Evolutionary conservation across 768 basidiomycete genomes (phyloP).

Genomic region (Hypholoma sublateritium): DNA sequence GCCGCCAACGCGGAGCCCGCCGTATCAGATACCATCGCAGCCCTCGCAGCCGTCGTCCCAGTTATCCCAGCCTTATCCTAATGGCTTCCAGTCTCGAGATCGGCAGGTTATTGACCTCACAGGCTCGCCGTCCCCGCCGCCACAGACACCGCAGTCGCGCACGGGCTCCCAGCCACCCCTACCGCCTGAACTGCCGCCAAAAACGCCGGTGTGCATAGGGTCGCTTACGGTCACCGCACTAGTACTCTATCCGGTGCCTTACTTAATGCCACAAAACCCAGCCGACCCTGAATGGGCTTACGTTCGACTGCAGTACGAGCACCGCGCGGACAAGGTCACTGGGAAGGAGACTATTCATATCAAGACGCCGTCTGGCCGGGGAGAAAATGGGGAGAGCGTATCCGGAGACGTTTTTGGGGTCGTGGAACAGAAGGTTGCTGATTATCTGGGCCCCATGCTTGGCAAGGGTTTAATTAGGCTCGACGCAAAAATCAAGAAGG

Average conservation of each 20-base stretch:
- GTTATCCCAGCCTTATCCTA: slow-evolving; percentile 9
- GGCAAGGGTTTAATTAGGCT: slow-evolving; percentile 81
- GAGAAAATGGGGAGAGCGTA: slow-evolving; percentile 50
- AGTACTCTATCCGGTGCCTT: slow-evolving; percentile 78
- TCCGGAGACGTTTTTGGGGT: slow-evolving; percentile 76
- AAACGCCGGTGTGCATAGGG: slow-evolving; percentile 87
- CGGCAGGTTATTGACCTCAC: slow-evolving; percentile 78
- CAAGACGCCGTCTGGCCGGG: slow-evolving; percentile 55
- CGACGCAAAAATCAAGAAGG: slow-evolving; percentile 74
- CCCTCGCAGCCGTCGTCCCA: slow-evolving; percentile 21
- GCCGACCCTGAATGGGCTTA: slow-evolving; percentile 63
- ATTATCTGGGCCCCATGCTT: slow-evolving; percentile 77
- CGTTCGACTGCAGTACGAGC: slow-evolving; percentile 73
- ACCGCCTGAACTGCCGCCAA: slow-evolving; percentile 66
- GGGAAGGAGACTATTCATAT: slow-evolving; percentile 78
- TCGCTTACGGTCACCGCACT: slow-evolving; percentile 81
- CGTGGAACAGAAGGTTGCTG: slow-evolving; percentile 84
- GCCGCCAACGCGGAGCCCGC: slow-evolving; percentile 19
- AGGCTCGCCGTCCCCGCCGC: slow-evolving; percentile 57
- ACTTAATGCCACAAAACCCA: slow-evolving; percentile 51
- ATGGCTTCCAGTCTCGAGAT: slow-evolving; percentile 22
- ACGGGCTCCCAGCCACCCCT: slow-evolving; percentile 30
- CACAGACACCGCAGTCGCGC: slow-evolving; percentile 19
- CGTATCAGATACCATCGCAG: slow-evolving; percentile 23
- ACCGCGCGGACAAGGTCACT: slow-evolving; percentile 51